Evolutionary conservation across 2,329 filamentous ascomycete genomes (phyloP).

Genomic region (Pseudogymnoascus sp.): DNA sequence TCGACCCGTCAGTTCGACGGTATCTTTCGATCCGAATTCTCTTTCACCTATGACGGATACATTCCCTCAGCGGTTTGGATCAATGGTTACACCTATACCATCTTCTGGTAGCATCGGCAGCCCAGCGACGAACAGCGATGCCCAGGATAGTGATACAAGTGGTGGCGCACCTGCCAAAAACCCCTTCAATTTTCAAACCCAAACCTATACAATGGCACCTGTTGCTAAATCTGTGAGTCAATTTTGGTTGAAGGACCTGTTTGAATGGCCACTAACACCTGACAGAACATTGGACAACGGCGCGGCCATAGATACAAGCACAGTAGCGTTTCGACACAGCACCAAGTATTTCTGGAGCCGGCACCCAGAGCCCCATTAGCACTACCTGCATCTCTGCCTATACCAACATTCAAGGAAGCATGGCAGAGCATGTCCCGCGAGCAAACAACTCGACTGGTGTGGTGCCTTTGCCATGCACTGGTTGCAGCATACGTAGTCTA

Average conservation of each 20-base stretch:
- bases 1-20: constrained; percentile 23
- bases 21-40: constrained; percentile 36
- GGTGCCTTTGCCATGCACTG: constrained; percentile 82
- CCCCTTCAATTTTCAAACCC: constrained; percentile 93
- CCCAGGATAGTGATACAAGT: constrained; percentile 29
- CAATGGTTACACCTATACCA: constrained; percentile 28
- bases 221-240: constrained; percentile 62
- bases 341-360: constrained; percentile 94
- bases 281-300: constrained; percentile 77
- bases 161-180: constrained; percentile 36
- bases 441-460: constrained; percentile 74
- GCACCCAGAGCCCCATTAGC: constrained; percentile 77
- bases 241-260: constrained; percentile 7
- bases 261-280: constrained; percentile 15
- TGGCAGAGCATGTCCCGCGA: constrained; percentile 83
- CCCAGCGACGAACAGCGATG: constrained; percentile 17
- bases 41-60: constrained; percentile 38
- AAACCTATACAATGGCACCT: constrained; percentile 64
- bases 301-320: constrained; percentile 97
- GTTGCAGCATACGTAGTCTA: constrained; percentile 81
- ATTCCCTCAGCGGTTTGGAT: constrained; percentile 28
- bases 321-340: constrained; percentile 77
- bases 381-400: constrained; percentile 82
- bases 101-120: constrained; percentile 18
- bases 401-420: constrained; percentile 82